Percentiles rank a stretch among this genome's conserved stretches.
These are phyloP conservation scores for Aspergillus sp. DNA, from an alignment of 2,329 filamentous ascomycete genomes.

Conservation along the genomic window DNA sequence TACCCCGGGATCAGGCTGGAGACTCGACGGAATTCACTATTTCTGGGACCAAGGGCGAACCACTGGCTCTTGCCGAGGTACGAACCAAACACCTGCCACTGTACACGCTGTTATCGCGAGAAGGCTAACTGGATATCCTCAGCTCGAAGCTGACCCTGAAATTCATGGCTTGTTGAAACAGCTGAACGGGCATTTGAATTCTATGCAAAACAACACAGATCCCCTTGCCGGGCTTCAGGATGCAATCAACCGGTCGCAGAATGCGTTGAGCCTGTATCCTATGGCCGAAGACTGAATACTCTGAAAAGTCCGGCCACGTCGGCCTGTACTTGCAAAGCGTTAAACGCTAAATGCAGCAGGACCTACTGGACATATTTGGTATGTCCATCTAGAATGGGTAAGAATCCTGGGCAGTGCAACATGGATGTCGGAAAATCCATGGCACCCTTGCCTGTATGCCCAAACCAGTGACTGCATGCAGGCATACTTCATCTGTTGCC, in stretches of 20 bases:
- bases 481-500: background rate
- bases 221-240: slow-evolving; percentile 29
- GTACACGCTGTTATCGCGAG: background rate
- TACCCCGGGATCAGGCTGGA: slow-evolving; percentile 7
- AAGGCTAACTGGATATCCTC: slow-evolving; percentile 7
- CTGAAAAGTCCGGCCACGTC: too few relatives aligned
- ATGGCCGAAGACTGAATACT: slow-evolving; percentile 23
- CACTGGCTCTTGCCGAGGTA: slow-evolving; percentile 27
- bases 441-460: background rate
- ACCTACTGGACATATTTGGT: background rate
- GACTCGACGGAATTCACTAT: slow-evolving; percentile 20
- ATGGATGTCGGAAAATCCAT: background rate
- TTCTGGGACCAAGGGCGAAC: slow-evolving; percentile 14
- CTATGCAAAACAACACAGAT: slow-evolving; percentile 34
- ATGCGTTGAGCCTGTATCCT: slow-evolving; percentile 23
- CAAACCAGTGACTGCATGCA: background rate
- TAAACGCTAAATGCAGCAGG: too few relatives aligned
- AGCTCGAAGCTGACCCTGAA: slow-evolving; percentile 32
- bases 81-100: slow-evolving; percentile 1
- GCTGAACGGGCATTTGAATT: slow-evolving; percentile 34
- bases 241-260: slow-evolving; percentile 28
- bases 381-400: background rate
- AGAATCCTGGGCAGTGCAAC: background rate
- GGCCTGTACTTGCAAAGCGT: too few relatives aligned
- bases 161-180: slow-evolving; percentile 28